These are phyloP conservation scores for Erysimum pusillum DNA, from an alignment of 441 rosid species.

Conservation along the genomic window DNA sequence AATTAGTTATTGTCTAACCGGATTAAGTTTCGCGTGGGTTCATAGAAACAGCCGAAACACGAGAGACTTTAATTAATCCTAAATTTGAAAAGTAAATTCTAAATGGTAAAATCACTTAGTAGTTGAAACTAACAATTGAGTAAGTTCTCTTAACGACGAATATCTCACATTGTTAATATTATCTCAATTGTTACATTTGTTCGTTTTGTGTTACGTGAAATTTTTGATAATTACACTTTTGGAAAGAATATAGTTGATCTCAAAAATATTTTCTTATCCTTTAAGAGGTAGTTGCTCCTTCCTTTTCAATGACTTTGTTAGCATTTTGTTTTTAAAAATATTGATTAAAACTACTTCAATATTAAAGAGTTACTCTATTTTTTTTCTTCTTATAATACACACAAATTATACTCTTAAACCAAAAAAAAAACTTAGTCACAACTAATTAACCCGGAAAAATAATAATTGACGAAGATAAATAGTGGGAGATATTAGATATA, in stretches of 20 bases:
- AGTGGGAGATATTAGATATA: no score
- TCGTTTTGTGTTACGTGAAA: not conserved
- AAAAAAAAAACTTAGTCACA: not conserved
- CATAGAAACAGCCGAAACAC: not conserved
- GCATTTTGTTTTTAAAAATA: no score
- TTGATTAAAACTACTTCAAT: no score
- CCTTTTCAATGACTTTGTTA: not conserved
- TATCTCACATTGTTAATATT: not conserved
- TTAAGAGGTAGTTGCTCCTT: not conserved
- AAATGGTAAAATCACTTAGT: not conserved
- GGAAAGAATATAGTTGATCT: not conserved
- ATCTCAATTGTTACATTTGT: not conserved
- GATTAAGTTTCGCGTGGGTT: conserved; percentile 1
- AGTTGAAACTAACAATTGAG: not conserved
- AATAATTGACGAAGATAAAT: not conserved
- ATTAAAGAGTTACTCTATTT: no score
- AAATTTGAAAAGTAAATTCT: not conserved
- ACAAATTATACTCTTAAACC: not conserved
- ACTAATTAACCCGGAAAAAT: not conserved
- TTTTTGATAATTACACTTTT: not conserved
- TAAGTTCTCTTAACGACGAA: not conserved
- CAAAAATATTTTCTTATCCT: not conserved
- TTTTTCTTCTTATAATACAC: no score
- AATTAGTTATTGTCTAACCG: not conserved
- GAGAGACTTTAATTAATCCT: not conserved